Evolutionary conservation across 805 yeast genomes (phyloP), one percentile per base, ranked within the genome.

Genomic region (Saccharomyces jurei): DNA sequence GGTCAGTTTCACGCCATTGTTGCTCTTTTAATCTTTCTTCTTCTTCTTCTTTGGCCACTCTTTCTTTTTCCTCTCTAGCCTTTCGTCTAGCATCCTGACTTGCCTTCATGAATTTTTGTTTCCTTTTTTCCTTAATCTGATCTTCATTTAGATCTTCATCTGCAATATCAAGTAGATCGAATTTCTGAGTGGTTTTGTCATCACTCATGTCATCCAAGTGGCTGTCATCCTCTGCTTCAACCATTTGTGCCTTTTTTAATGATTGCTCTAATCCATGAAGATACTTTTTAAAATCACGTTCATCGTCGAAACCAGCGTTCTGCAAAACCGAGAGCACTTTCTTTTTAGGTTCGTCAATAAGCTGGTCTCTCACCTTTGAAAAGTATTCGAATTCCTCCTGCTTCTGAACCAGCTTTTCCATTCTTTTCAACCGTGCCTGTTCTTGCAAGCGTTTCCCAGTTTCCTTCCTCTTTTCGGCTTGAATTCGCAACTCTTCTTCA

Each of bases 381-480:
- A 84, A 89, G 67, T 91, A 89, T 49, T 78, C 84, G 58, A 76
- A 81, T 63, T 92, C 97, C 60, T 86, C 83, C 61, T 90, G 90
- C 60, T 87, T 86, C 67, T 89, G 89, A 14, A 81, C 75, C 49
- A 89, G 71, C 63, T 88, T 90, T 66, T 92, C 97, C 9, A 83
- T 69, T 54, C 99, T 75, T 60, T 84, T 85, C 63, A 84, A 86
- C 62, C 86, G 90, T 0, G 97, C 97, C 70, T 90, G 97, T 63
- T 89, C 96, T 71, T 94, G 98, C 57, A 95, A 76, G 59, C 96
- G 77, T 58, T 85, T 81, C 8, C 97, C 97, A 58, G 86, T 87
- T 65, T 90, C 97, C 62, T 81, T 79, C 56, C 96, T 79, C 65
- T 86, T 84, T 60, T 86, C 92, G 1, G 91, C 85, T 58, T 87